Evolutionary conservation across 352 stramenopile species (phyloP), one percentile per base, ranked within the genome.

Genomic region (Globisporangium cederbergense): DNA sequence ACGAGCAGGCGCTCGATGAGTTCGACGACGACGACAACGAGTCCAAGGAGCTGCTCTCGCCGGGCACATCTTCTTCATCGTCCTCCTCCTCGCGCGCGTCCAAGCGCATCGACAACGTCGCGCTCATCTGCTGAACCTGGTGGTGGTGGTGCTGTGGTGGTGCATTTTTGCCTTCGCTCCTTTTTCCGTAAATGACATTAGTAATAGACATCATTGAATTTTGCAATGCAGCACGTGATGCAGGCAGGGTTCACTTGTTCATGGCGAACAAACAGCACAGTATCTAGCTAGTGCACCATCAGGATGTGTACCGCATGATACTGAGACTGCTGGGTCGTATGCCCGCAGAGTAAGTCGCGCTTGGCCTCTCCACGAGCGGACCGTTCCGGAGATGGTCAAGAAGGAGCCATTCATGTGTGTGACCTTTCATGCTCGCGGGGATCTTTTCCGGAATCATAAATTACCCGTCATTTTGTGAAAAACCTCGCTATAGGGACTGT

Each of bases 1-100:
- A 86, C 64, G 77, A 83, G 40, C 72, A 82, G 54, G 66, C 64
- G 18, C 53, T 72, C 63, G 75, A 78, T 51, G 75, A 83, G 64
- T 68, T 75, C 43, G 68, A 86, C 51, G 72, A 79, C 47, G 60
- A 66, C 32, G 71, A 60, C 28, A 54, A 60, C 47, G 59, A 70
- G 45, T 53, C 64, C n/a, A 62, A 57, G 9, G 45, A 51, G 25
- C 52, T 71, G n/a, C 53, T 71, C 53, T 54, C 22, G 36, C 49
- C 52, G 16, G 51, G 38, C 2, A 58, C 32, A 9, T n/a, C 40
- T 7, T 43, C 25, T 5, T 20, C 47, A 5, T 36, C 52, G 14
- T n/a, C 40, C 13, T 43, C 25, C 8, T 20, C 47, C 5, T 36
- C 52, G 36, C 34, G 53, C 7, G 54, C 51, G 16, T 59, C 64